Evolutionary conservation across 345 rosid genomes (phyloP), one percentile per base, ranked within the genome.

Genomic region (Pistacia integerrima): DNA sequence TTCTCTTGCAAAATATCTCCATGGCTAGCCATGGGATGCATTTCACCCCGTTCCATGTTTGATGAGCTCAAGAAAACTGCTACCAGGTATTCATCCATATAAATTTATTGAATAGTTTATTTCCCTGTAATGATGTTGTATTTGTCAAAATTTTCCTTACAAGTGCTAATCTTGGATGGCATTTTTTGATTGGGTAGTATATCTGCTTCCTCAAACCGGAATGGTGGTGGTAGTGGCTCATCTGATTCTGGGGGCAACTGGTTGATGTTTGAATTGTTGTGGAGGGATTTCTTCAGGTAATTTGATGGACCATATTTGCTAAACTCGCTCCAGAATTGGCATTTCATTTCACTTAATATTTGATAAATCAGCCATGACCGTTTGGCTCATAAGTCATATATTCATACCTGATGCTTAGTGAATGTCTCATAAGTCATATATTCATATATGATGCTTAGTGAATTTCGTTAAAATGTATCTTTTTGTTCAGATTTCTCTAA

Each of bases 201-300:
- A 71, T 65, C 78, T 72, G 83, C 83, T 46, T 20, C 73, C 59
- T 71, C 83, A n/a, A 70, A 80, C 8, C 74, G 69, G 22, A 82
- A 82, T 51, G 81, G 67, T 49, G 82, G 85, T 51, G 83, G 78
- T 48, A 80, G 79, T 33, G 76, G 87, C 85, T 75, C 89, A 1
- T 82, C 86, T 12, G 89, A 84, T 69, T 79, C 89, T 5, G 94
- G 91, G 80, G 81, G 84, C 75, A 89, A 87, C 87, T 92, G 97
- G 97, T 84, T 92, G 85, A 85, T 88, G 91, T 91, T 84, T 75
- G 97, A 94, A 84, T 85, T 92, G 88, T 58, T 92, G 79, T 94
- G 98, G 98, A 91, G 98, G 91, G 98, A 94, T 90, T 94, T 94
- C 89, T 94, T 92, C 87, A 91, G 98, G 98, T 94, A 83, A 69